A percentile compares a stretch with the other conserved stretches of the same genome.
Evolutionary conservation across 495 filamentous ascomycete species (phyloP).

Genomic region (Lepidopterella palustris): DNA sequence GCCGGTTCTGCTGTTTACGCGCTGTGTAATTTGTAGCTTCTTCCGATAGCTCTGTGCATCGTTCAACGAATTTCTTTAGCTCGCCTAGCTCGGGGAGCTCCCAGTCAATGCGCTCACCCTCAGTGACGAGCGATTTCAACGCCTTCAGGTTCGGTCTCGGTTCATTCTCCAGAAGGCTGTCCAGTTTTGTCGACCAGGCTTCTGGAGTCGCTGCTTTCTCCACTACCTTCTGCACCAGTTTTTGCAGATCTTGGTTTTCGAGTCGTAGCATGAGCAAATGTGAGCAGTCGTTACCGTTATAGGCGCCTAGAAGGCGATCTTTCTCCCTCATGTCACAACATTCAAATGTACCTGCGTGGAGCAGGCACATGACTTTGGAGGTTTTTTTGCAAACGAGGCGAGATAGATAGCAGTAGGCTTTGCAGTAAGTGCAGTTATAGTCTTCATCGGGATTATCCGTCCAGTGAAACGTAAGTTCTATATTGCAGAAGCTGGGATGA

Average conservation of each 20-base stretch:
- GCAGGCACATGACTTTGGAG: conserved; percentile 69
- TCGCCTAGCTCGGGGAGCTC: conserved; percentile 76
- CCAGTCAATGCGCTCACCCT: conserved; percentile 97
- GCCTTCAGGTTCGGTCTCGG: conserved; percentile 78
- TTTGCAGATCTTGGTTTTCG: conserved; percentile 60
- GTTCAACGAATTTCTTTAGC: conserved; percentile 83
- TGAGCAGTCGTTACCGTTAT: conserved; percentile 39
- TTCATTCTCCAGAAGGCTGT: conserved; percentile 73
- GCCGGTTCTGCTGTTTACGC: conserved; percentile 95
- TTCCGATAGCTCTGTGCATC: conserved; percentile 96
- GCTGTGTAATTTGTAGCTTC: conserved; percentile 96
- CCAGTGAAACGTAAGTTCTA: conserved; percentile 15
- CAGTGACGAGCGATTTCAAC: conserved; percentile 74
- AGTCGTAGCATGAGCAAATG: conserved; percentile 71
- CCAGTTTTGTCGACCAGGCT: conserved; percentile 84
- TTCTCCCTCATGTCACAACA: conserved; percentile 62
- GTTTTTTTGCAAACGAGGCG: conserved; percentile 76
- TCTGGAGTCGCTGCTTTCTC: conserved; percentile 84
- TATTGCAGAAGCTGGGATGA: conserved; percentile 28
- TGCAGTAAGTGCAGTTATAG: conserved; percentile 87
- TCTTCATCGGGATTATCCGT: conserved; percentile 53
- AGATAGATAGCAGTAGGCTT: conserved; percentile 85
- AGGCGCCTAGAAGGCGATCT: conserved; percentile 38
- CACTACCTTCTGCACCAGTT: conserved; percentile 64
- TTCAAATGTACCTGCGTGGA: conserved; percentile 67